Evolutionary conservation across 768 basidiomycete species (phyloP).

Genomic region (Pulveroboletus ravenelii): DNA sequence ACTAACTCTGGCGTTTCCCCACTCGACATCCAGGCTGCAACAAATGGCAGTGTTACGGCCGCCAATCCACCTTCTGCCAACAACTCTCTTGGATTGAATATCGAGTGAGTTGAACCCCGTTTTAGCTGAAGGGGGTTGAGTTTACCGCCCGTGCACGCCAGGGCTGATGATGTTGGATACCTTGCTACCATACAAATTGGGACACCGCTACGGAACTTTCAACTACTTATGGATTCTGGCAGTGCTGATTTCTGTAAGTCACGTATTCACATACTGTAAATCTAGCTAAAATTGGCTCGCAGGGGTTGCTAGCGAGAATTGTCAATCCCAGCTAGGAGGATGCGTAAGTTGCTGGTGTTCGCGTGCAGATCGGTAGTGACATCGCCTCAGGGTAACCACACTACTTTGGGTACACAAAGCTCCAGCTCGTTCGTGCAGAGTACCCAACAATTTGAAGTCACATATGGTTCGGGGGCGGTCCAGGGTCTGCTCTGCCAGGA

Average conservation of each 20-base stretch:
- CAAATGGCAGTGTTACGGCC: conserved; percentile 36
- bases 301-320: conserved; percentile 53
- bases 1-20: conserved; percentile 32
- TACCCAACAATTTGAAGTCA: conserved; percentile 49
- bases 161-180: conserved; percentile 53
- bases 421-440: conserved; percentile 61
- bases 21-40: conserved; percentile 34
- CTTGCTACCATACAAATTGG: conserved; percentile 59
- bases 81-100: conserved; percentile 63
- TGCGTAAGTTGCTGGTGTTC: conserved; percentile 34
- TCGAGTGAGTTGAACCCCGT: conserved; percentile 46
- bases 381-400: conserved; percentile 52
- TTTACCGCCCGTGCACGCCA: conserved; percentile 12
- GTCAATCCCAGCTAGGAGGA: conserved; percentile 38
- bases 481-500: conserved; percentile 60
- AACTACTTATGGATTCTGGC: conserved; percentile 66
- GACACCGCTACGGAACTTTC: conserved; percentile 55
- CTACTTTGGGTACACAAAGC: conserved; percentile 55
- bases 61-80: conserved; percentile 39
- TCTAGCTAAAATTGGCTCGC: not conserved
- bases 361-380: conserved; percentile 13
- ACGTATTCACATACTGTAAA: not conserved
- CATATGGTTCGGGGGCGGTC: conserved; percentile 70
- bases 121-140: not conserved
- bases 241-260: conserved; percentile 55